A percentile compares a stretch with the other conserved stretches of the same genome.
Evolutionary conservation across 306 rosid genomes (phyloP).

Genomic region (Sesbania bispinosa): DNA sequence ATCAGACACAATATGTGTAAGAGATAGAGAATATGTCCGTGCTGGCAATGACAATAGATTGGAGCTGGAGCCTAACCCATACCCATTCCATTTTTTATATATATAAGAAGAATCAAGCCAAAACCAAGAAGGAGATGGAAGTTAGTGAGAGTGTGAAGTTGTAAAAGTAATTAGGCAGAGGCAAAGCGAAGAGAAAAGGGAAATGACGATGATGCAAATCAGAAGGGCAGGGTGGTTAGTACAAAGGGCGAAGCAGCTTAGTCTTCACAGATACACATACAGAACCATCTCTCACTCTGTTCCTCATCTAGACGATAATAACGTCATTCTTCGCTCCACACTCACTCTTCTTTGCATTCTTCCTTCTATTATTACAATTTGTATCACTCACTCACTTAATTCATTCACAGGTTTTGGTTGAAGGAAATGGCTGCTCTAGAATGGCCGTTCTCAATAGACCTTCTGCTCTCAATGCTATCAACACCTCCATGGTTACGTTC

Average conservation of each 20-base stretch:
- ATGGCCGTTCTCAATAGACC: slow-evolving; percentile 31
- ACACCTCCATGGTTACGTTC: slow-evolving; percentile 22
- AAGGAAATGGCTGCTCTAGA: slow-evolving; percentile 22
- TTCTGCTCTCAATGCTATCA: slow-evolving; percentile 33
- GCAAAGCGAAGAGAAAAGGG: too few species aligned
- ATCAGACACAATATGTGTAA: too few species aligned
- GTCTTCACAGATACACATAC: not conserved
- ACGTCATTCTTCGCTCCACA: not conserved
- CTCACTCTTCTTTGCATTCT: not conserved
- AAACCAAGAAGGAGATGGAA: too few species aligned
- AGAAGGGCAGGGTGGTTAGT: not conserved
- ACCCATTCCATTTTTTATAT: too few species aligned
- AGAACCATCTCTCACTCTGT: not conserved
- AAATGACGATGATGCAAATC: not conserved
- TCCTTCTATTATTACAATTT: not conserved
- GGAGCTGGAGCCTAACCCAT: too few species aligned
- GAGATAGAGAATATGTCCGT: too few species aligned
- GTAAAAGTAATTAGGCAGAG: not conserved
- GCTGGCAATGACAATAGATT: too few species aligned
- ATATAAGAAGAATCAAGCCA: too few species aligned
- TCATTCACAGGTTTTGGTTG: slow-evolving; percentile 19
- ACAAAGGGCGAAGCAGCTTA: not conserved
- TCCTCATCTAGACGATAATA: not conserved
- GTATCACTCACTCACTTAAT: not conserved
- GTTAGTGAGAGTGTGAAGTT: too few species aligned